These are phyloP conservation scores for Calocera viscosa DNA, from an alignment of 768 basidiomycete species.

Conservation along the genomic window DNA sequence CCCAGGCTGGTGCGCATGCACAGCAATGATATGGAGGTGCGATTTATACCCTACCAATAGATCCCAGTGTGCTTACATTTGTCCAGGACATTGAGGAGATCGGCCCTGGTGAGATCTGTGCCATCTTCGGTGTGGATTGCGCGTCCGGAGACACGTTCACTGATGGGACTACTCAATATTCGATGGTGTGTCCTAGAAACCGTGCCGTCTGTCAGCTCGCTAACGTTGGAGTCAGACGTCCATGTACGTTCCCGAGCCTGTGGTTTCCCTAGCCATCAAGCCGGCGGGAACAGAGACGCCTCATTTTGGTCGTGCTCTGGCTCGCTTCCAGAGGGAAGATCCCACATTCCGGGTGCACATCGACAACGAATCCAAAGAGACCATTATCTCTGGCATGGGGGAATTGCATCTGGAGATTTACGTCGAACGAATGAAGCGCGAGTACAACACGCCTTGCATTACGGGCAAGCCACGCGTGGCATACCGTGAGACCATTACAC, in stretches of 20 bases:
- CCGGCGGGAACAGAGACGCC: conserved; percentile 86
- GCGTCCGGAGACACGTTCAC: conserved; percentile 97
- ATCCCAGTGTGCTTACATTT: background rate
- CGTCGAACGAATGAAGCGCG: conserved; percentile 96
- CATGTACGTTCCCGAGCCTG: conserved; percentile 98
- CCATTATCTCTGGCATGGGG: conserved; percentile 99
- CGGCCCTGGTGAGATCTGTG: conserved; percentile 97
- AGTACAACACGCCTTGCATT: conserved; percentile 85
- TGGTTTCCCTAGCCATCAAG: conserved; percentile 90
- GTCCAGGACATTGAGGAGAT: conserved; percentile 77
- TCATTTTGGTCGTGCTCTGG: conserved; percentile 91
- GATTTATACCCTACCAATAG: conserved; percentile 16
- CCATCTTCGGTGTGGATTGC: conserved; percentile 97
- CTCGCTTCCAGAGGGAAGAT: conserved; percentile 97
- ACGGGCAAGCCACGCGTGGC: conserved; percentile 96
- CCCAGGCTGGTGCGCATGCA: conserved; percentile 96
- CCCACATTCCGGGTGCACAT: conserved; percentile 97
- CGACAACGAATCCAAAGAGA: conserved; percentile 91
- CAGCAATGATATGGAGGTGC: conserved; percentile 95
- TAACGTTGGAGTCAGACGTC: conserved; percentile 49
- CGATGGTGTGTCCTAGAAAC: conserved; percentile 56
- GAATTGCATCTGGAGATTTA: conserved; percentile 98
- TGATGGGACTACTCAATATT: conserved; percentile 75
- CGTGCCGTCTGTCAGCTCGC: background rate
- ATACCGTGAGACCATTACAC: conserved; percentile 87